phyloP scores from a whole-genome alignment of 805 yeast species.

The Pichia nanzhaoensis region DNA sequence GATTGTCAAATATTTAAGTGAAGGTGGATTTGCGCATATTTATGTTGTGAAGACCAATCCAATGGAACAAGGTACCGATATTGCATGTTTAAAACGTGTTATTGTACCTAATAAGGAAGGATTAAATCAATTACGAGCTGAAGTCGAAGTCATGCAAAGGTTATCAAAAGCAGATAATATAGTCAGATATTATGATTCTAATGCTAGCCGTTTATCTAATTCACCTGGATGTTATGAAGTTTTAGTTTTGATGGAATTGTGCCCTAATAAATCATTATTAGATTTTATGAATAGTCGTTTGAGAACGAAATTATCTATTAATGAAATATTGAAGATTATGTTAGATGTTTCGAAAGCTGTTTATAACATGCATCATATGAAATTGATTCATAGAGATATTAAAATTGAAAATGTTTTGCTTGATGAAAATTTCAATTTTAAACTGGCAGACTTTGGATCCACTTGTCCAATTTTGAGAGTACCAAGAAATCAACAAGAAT shows the following conservation, averaged over 20 bases:
- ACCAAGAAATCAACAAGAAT: slow-evolving; percentile 68
- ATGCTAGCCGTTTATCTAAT: slow-evolving; percentile 67
- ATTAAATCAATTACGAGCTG: slow-evolving; percentile 78
- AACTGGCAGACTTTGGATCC: slow-evolving; percentile 92
- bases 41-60: slow-evolving; percentile 72
- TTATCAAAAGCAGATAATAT: slow-evolving; percentile 70
- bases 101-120: slow-evolving; percentile 87
- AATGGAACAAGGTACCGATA: slow-evolving; percentile 42
- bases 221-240: slow-evolving; percentile 65
- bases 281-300: slow-evolving; percentile 88
- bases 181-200: slow-evolving; percentile 90
- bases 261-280: slow-evolving; percentile 78
- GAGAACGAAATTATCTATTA: slow-evolving; percentile 67
- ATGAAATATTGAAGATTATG: slow-evolving; percentile 78
- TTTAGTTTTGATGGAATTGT: slow-evolving; percentile 84
- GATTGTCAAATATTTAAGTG: slow-evolving; percentile 36
- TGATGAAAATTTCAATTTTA: slow-evolving; percentile 60
- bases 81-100: slow-evolving; percentile 90
- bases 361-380: slow-evolving; percentile 74
- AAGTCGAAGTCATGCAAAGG: slow-evolving; percentile 95
- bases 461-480: slow-evolving; percentile 65
- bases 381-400: slow-evolving; percentile 84
- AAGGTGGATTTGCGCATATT: slow-evolving; percentile 89
- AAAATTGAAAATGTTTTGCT: slow-evolving; percentile 92
- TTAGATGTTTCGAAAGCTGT: slow-evolving; percentile 74